A percentile compares a stretch with the other conserved stretches of the same genome.
These are phyloP conservation scores for Silene latifolia DNA, from an alignment of 148 eudicot species.

Conservation along the genomic window DNA sequence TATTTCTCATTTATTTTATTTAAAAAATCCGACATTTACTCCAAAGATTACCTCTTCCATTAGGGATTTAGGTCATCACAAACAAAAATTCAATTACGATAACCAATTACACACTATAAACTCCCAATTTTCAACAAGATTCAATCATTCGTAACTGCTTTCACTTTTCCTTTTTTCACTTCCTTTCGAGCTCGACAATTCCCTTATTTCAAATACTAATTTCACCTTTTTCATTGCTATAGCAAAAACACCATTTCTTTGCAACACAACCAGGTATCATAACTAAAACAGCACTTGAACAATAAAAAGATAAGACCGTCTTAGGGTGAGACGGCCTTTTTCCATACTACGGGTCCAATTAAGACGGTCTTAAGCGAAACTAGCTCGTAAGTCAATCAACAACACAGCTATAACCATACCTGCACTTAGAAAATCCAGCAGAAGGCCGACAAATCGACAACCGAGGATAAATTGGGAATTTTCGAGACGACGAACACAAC, in stretches of 20 bases:
- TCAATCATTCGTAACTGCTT: neutral
- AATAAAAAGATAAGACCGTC: no score
- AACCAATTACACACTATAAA: neutral
- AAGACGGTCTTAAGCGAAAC: no score
- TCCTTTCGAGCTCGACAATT: no score
- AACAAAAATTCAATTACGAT: neutral
- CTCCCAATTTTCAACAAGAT: neutral
- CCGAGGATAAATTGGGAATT: slow-evolving; percentile 11
- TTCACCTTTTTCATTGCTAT: no score
- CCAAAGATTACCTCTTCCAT: neutral
- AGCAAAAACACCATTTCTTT: neutral
- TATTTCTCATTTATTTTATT: no score
- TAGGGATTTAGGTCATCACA: neutral
- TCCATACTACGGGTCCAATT: no score
- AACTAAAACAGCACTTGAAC: neutral
- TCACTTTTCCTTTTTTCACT: neutral
- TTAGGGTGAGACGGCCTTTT: no score
- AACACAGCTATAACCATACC: slow-evolving; percentile 4
- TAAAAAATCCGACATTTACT: neutral
- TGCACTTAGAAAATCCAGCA: slow-evolving; percentile 14
- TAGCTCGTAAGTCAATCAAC: neutral
- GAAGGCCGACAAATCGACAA: slow-evolving; percentile 11
- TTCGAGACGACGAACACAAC: slow-evolving; percentile 1
- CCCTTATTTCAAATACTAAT: neutral
- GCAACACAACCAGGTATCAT: no score